Evolutionary conservation across 2,329 filamentous ascomycete species (phyloP), one percentile per base, ranked within the genome.

Genomic region (Penicillium thymicola): DNA sequence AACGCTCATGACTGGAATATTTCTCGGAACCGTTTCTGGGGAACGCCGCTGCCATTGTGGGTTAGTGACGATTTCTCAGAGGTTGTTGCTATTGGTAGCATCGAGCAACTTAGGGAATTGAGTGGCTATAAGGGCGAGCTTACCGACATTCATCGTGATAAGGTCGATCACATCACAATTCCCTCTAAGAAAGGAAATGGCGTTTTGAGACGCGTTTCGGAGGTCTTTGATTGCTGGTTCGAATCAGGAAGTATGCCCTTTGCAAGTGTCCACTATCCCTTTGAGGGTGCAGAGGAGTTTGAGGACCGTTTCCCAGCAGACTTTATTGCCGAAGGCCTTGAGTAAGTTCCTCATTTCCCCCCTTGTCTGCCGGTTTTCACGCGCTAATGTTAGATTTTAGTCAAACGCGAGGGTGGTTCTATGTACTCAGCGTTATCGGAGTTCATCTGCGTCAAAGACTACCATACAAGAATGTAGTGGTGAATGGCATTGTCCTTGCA

Each of bases 211-310:
- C 87, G 92, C 64, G 83, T 94, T 10, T 87, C 91, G 50, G 92
- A 96, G 72, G 90, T 97, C 5, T 96, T 97, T 66, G 92, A 97
- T 76, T 97, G 92, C 72, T 97, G 92, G 92, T 96, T 96, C 61
- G 92, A 97, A 75, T 96, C 92, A 42, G 92, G 92, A 59, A 92
- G 89, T 70, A 97, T 97, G 92, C 92, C 92, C 2, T 97, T 96
- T 70, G 89, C 90, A 41, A 92, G 88, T 63, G 85, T 89, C 60
- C 92, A 97, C 73, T 97, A 95, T 70, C 92, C 92, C 7, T 97
- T 97, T 70, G 89, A 93, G 75, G 94, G 94, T 69, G 84, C 87
- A 65, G 89, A 92, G 10, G 83, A 87, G 58, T 93, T 96, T 61
- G 82, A 92, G 65, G 83, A 86, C 62, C 86, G 85, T 2, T 96